Conservation (phyloP, 331 rosid species). For the Spiraea crenata region DNA sequence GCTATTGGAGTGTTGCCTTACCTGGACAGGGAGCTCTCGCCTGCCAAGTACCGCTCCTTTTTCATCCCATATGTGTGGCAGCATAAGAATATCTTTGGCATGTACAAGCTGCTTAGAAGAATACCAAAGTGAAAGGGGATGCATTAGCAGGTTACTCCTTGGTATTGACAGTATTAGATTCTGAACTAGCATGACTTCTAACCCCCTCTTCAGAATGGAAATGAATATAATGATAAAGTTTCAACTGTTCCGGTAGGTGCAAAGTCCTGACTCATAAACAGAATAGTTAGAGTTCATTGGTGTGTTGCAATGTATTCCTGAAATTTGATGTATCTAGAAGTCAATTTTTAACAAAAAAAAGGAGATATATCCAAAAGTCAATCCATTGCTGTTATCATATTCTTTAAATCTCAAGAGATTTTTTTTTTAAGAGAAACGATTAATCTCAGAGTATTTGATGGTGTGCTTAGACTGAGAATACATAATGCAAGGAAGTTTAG, state of each 20-base stretch:
- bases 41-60: slow-evolving; percentile 81
- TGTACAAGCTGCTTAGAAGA: slow-evolving; percentile 77
- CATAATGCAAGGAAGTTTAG: no score
- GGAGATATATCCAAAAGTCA: no score
- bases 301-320: neutral
- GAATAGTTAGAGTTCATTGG: neutral
- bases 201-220: neutral
- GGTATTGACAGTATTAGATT: neutral
- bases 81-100: slow-evolving; percentile 79
- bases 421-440: no score
- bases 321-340: no score
- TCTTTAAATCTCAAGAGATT: no score
- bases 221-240: neutral
- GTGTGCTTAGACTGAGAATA: no score
- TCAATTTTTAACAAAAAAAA: no score
- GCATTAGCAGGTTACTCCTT: neutral
- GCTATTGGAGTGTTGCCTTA: slow-evolving; percentile 78
- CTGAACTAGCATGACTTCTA: neutral
- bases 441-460: no score
- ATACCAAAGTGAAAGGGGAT: slow-evolving; percentile 34
- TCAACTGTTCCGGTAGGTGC: neutral
- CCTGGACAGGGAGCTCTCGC: slow-evolving; percentile 90
- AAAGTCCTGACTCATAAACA: neutral
- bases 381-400: no score
- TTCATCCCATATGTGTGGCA: slow-evolving; percentile 91